Base-by-base conservation (phyloP, 768 basidiomycete genomes). In the Pholiota microspora region DNA sequence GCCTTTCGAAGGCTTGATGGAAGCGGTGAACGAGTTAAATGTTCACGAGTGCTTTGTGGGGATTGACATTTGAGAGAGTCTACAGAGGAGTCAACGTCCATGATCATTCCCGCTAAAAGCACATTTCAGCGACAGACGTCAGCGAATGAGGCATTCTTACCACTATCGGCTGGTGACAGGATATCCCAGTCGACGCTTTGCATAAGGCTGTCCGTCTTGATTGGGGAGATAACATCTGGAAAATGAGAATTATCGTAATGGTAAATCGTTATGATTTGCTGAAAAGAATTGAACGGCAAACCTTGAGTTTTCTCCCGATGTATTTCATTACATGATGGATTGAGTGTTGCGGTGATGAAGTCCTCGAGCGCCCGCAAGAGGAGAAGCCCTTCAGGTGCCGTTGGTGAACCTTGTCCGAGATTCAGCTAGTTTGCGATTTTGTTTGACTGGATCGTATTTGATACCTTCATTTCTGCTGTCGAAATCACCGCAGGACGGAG, bases 71-170 rank as follows among this genome's bases (percentile, higher is more conserved):
- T 40, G 38, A 51, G 18, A 44, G 50, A 42, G 13, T 27, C 27
- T n/a, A 51, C 36, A 6, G 50, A 51, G 18, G 40, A 18, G 36
- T 51, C 50, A 21, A 51, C 13, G 15, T 51, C 50, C 50, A 51
- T 51, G 13, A 38, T 40, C 24, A 18, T 9, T 16, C 38, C 16
- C 2, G 18, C 13, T 2, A 21, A 40, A 40, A 40, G 21, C 6
- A 6, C 15, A 15, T 7, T 9, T 18, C n/a, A 40, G 13, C 7
- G 18, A 7, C 7, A 23, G 7, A 7, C 1, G n/a, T 2, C 38
- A 5, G 7, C 21, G 38, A 16, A 18, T 18, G 38, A 7, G 5
- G 7, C 21, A 40, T 18, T 21, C n/a, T n/a, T 4, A 40, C 38
- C 38, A 21, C 16, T 40, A 4, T 40, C 38, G 18, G 21, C 16